A percentile compares a stretch with the other conserved stretches of the same genome.
These are phyloP conservation scores for Gnaphalium uliginosum DNA, from an alignment of 129 eudicot genomes.

Conservation along the genomic window DNA sequence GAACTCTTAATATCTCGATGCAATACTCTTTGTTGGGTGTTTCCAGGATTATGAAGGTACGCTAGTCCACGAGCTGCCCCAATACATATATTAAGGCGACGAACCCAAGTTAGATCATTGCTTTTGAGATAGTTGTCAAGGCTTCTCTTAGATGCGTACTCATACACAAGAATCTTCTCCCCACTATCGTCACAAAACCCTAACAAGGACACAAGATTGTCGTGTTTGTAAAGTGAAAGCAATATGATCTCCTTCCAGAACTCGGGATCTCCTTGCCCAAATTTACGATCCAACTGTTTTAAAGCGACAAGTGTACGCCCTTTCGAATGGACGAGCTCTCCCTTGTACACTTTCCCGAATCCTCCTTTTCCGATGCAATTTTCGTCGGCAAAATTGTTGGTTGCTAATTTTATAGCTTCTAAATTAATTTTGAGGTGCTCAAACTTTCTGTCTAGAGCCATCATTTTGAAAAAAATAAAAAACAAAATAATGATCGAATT, in stretches of 20 bases:
- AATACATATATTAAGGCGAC: background rate
- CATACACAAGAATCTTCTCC: background rate
- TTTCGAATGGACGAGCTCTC: background rate
- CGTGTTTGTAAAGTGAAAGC: background rate
- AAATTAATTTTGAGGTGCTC: background rate
- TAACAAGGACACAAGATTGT: background rate
- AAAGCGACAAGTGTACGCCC: background rate
- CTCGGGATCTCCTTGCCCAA: constrained; percentile 10
- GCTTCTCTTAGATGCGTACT: background rate
- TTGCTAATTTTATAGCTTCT: background rate
- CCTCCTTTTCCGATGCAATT: constrained; percentile 9
- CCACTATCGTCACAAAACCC: background rate
- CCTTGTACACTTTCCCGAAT: constrained; percentile 4
- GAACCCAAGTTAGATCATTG: constrained; percentile 1
- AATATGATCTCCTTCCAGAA: background rate
- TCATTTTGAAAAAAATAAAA: background rate
- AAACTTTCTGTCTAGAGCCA: background rate
- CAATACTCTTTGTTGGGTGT: constrained; percentile 3
- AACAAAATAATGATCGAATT: background rate
- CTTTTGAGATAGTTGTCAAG: background rate
- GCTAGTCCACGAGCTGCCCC: constrained; percentile 7
- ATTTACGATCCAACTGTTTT: background rate
- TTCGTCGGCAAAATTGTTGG: background rate
- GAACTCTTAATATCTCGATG: constrained; percentile 2
- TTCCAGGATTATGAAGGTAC: background rate